Conservation (phyloP, 2,329 filamentous ascomycete genomes). For the Colletotrichum orchidophilum region DNA sequence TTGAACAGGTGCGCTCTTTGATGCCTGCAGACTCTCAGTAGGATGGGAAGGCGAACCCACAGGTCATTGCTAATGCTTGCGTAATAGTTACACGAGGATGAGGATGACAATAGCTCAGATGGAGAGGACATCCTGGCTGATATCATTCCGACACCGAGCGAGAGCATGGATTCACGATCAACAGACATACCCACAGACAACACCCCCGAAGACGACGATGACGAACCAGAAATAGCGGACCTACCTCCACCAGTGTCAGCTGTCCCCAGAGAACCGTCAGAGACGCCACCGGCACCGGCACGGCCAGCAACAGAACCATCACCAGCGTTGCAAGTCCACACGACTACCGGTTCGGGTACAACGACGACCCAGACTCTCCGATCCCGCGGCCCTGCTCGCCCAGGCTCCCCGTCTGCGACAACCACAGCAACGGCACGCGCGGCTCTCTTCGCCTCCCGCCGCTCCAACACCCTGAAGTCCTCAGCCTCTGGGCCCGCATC, state of each 20-base stretch:
- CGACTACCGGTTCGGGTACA: background rate
- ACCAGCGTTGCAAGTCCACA: constrained; percentile 40
- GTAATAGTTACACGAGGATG: constrained; percentile 44
- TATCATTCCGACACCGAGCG: constrained; percentile 64
- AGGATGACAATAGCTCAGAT: constrained; percentile 58
- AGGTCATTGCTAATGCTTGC: constrained; percentile 45
- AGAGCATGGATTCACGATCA: constrained; percentile 55
- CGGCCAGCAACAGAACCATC: background rate
- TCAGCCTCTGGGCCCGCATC: constrained; percentile 45
- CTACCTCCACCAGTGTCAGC: constrained; percentile 12
- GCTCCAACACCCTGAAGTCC: constrained; percentile 35
- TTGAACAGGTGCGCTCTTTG: constrained; percentile 66
- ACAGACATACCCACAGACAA: constrained; percentile 36
- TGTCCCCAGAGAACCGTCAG: background rate
- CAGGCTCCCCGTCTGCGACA: constrained; percentile 35
- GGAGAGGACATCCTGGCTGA: constrained; percentile 66
- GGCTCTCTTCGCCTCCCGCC: constrained; percentile 54
- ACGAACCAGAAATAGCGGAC: constrained; percentile 13
- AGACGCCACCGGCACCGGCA: background rate
- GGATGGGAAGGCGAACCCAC: background rate
- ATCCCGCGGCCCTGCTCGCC: constrained; percentile 40
- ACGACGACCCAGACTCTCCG: constrained; percentile 47
- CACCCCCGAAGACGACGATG: constrained; percentile 32
- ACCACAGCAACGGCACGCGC: constrained; percentile 50
- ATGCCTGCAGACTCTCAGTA: background rate